Percentiles rank a stretch among this genome's conserved stretches.
phyloP scores from a whole-genome alignment of 2,329 filamentous ascomycete species.

The Endothia cerciana region DNA sequence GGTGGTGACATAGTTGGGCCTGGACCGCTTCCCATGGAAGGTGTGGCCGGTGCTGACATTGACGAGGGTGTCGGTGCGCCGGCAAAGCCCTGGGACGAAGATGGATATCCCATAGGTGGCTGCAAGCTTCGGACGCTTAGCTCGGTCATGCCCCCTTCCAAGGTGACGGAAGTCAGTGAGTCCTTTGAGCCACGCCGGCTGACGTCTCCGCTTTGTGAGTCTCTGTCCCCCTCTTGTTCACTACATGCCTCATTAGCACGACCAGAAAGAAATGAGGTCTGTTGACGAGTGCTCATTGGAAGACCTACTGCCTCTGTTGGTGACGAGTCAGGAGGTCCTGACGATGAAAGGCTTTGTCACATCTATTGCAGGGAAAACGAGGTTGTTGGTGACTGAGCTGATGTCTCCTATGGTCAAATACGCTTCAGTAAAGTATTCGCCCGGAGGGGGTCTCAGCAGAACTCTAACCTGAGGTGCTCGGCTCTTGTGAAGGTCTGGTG shows the following conservation, averaged over 20 bases:
- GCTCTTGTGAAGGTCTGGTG: constrained; percentile 63
- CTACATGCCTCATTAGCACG: constrained; percentile 36
- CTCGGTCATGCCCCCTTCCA: constrained; percentile 29
- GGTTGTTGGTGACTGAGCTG: constrained; percentile 63
- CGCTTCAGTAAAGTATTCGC: constrained; percentile 35
- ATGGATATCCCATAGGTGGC: constrained; percentile 21
- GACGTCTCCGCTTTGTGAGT: constrained; percentile 35
- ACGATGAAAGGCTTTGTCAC: constrained; percentile 61
- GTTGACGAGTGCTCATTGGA: not conserved
- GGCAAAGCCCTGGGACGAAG: constrained; percentile 24
- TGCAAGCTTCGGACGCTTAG: constrained; percentile 20
- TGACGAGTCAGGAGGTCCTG: constrained; percentile 64
- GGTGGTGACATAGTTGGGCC: constrained; percentile 24
- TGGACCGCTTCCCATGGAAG: constrained; percentile 19
- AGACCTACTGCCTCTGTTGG: constrained; percentile 53
- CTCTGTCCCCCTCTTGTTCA: constrained; percentile 50
- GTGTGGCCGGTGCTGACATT: constrained; percentile 32
- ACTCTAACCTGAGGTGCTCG: constrained; percentile 60
- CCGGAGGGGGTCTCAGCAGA: constrained; percentile 13
- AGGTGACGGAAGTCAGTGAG: constrained; percentile 28
- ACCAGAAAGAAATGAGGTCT: constrained; percentile 1
- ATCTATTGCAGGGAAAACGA: constrained; percentile 56
- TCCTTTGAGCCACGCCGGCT: constrained; percentile 37
- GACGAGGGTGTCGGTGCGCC: constrained; percentile 29
- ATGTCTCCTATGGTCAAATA: constrained; percentile 52